Percentiles rank a stretch among this genome's conserved stretches.
phyloP scores from a whole-genome alignment of 345 rosid genomes.

The Populus euphratica region DNA sequence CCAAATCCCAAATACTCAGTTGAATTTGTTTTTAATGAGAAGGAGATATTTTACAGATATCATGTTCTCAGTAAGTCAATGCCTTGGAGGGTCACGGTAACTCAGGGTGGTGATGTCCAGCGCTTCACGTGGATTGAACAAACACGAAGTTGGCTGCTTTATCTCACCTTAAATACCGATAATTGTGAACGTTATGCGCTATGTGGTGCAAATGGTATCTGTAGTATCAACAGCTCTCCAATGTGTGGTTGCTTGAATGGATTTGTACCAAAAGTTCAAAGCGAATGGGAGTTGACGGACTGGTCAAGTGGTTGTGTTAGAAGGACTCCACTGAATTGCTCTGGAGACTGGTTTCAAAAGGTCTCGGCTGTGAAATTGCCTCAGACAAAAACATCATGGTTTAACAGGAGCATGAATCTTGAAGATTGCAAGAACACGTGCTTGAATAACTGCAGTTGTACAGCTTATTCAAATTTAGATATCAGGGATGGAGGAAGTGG shows the following conservation, averaged over 20 bases:
- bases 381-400: neutral
- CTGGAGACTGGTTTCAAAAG: slow-evolving; percentile 16
- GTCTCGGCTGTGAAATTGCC: neutral
- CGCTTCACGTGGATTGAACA: neutral
- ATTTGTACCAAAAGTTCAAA: neutral
- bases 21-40: neutral
- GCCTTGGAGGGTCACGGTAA: neutral
- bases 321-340: neutral
- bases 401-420: neutral
- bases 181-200: neutral
- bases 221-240: neutral
- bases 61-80: neutral
- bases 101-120: neutral
- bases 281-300: neutral
- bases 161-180: neutral
- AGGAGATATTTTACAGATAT: neutral
- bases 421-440: neutral
- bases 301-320: neutral
- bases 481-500: slow-evolving; percentile 3
- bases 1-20: neutral
- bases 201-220: neutral
- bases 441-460: too few species aligned
- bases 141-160: neutral
- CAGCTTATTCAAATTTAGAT: too few species aligned
- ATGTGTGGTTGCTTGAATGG: neutral